phyloP scores from a whole-genome alignment of 2,329 filamentous ascomycete species.

The Xylaria sp. region DNA sequence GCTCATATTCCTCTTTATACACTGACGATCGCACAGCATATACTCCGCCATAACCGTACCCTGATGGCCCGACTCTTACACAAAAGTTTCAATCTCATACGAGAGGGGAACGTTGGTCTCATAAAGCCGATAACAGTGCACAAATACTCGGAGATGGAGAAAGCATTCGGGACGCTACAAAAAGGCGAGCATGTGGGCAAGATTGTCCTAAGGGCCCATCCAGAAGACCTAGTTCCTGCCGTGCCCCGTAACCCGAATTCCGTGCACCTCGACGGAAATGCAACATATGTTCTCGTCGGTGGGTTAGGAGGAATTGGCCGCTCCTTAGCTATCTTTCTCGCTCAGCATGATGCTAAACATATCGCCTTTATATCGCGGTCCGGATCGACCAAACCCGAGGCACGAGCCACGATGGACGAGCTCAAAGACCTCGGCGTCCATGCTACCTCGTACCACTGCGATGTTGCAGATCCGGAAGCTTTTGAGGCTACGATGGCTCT shows the following conservation, averaged over 20 bases:
- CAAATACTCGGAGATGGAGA: slow-evolving; percentile 44
- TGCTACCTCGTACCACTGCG: not conserved
- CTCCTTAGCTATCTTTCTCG: slow-evolving; percentile 44
- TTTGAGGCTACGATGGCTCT: not conserved
- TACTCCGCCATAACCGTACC: not conserved
- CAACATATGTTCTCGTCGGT: slow-evolving; percentile 50
- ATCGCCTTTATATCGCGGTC: slow-evolving; percentile 47
- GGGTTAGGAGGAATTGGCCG: slow-evolving; percentile 50
- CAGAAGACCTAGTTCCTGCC: slow-evolving; percentile 10
- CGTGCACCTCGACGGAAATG: slow-evolving; percentile 32
- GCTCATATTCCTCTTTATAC: not conserved
- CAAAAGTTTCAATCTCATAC: slow-evolving; percentile 14
- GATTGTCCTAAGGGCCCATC: slow-evolving; percentile 44
- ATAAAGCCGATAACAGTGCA: slow-evolving; percentile 31
- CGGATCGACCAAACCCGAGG: slow-evolving; percentile 31
- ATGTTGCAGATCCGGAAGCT: slow-evolving; percentile 8
- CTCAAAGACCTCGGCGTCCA: slow-evolving; percentile 22
- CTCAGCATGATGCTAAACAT: slow-evolving; percentile 46
- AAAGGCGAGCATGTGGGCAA: slow-evolving; percentile 55
- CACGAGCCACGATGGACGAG: slow-evolving; percentile 29
- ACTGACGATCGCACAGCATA: not conserved
- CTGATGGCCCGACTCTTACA: slow-evolving; percentile 2
- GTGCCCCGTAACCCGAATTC: slow-evolving; percentile 2
- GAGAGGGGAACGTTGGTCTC: slow-evolving; percentile 9
- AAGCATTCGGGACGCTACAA: slow-evolving; percentile 55